Evolutionary conservation across 108 stramenopile species (phyloP), one percentile per base, ranked within the genome.

Genomic region (Licmophora abbreviata): DNA sequence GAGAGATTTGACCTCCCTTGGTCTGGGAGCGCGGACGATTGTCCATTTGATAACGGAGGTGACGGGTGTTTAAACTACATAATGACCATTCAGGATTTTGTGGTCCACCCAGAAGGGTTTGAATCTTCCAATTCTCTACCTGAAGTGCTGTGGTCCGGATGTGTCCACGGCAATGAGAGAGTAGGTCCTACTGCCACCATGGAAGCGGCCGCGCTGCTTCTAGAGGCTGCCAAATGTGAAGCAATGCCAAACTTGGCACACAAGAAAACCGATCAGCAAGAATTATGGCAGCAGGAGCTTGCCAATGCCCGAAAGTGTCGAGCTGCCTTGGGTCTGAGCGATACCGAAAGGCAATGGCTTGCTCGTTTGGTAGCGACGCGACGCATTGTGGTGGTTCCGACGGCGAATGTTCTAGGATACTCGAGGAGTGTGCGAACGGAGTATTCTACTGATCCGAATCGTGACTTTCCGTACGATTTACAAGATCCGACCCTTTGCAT

Each of bases 151-250:
- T 75, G 95, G 62, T 85, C 83, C 44, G 97, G 97, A 18, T 77
- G 76, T 15, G 61, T 95, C 3, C 95, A 95, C 58, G 97, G 97
- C n/a, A 77, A 98, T 63, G 97, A 98, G 77, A 81, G 86, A 14
- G 95, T 98, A 9, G 97, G 97, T 35, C 81, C 81, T 3, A 76
- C 81, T 12, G 51, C 76, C 6, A 71, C 70, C 23, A 69, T 83
- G 64, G 59, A 78, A 34, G 76, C 71, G 0, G 44, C 68, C 7
- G 21, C 38, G 1, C 35, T 82, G 17, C 32, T 82, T 20, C 43
- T 93, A 17, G 61, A 68, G 41, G 76, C 83, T 2, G 85, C 93
- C 7, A 46, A 63, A 26, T 95, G 95, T 60, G 83, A 81, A 45
- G 73, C 69, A 18, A 29, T 76, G 44, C 88, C 85, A 21, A 44